Base-by-base conservation (phyloP, 306 rosid species). In the Vachellia collinsii region DNA sequence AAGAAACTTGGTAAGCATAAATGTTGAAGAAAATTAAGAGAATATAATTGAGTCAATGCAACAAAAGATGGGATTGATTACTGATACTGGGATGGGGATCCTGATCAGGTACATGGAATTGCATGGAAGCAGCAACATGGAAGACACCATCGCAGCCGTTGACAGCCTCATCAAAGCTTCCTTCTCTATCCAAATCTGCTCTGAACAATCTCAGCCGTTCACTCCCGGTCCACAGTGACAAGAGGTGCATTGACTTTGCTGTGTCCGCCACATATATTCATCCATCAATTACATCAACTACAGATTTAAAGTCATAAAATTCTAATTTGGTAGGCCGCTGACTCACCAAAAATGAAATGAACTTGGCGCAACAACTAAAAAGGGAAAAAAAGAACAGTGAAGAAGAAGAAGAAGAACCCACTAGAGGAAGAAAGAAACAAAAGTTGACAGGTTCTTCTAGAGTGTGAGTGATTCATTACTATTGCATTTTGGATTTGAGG, bases 61-160 rank as follows among this genome's bases (percentile, higher is more conserved):
- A 56, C 4, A 56, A 3, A 9, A 58, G 38, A 29, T 13, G 68
- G 10, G 8, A 50, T 16, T 50, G 13, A 54, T 70, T 86, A 89
- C 90, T 91, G 14, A 77, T 69, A 64, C 87, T 61, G 7, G 84
- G 76, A 62, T 82, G 64, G 3, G 14, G 67, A 29, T 38, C n/a
- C 47, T 3, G 16, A 29, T 29, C 34, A 4, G 65, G 36, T 13
- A 82, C 73, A 77, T 67, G 77, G 64, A 87, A 88, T 61, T 81
- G 70, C 92, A 91, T 89, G 11, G 91, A 83, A 73, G 92, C 88
- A 56, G 94, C 92, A 10, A 87, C 90, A 23, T 89, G 94, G 50
- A 85, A 91, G 9, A 91, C 88, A 0, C 92, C 92, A 71, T 89
- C 84, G 25, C 89, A 89, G 9, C 88, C 91, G 48, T 82, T 65